phyloP scores from a whole-genome alignment of 768 basidiomycete species.

The Porpolomopsis calyptriformis region DNA sequence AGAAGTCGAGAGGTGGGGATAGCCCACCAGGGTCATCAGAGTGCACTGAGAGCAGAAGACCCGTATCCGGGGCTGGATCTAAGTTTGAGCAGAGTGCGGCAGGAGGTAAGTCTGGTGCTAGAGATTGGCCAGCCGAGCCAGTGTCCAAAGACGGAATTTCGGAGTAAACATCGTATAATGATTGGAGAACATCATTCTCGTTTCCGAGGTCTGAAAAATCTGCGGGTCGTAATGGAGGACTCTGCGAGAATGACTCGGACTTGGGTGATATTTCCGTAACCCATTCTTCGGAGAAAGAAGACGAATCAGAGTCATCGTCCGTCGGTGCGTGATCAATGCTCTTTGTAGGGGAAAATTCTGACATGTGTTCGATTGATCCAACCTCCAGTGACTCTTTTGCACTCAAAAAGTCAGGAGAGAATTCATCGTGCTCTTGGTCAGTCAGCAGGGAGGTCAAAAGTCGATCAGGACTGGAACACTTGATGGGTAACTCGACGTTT shows the following conservation, averaged over 20 bases:
- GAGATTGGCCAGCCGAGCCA: background rate
- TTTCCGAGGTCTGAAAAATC: conserved; percentile 8
- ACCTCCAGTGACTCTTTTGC: too few relatives aligned
- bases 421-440: too few relatives aligned
- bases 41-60: background rate
- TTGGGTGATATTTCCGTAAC: background rate
- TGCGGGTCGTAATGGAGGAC: conserved; percentile 3
- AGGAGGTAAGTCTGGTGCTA: background rate
- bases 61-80: background rate
- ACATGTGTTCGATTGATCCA: too few relatives aligned
- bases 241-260: background rate
- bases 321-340: too few relatives aligned
- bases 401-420: too few relatives aligned
- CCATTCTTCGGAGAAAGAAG: background rate
- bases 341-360: too few relatives aligned
- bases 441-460: too few relatives aligned
- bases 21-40: background rate
- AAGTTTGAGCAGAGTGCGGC: background rate
- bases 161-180: conserved; percentile 14
- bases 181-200: conserved; percentile 14
- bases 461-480: too few relatives aligned
- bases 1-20: background rate
- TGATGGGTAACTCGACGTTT: too few relatives aligned
- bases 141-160: conserved; percentile 8
- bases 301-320: too few relatives aligned